Percentiles rank a stretch among this genome's conserved stretches.
These are phyloP conservation scores for Vinca major DNA, from an alignment of 305 asterid genomes.

Conservation along the genomic window DNA sequence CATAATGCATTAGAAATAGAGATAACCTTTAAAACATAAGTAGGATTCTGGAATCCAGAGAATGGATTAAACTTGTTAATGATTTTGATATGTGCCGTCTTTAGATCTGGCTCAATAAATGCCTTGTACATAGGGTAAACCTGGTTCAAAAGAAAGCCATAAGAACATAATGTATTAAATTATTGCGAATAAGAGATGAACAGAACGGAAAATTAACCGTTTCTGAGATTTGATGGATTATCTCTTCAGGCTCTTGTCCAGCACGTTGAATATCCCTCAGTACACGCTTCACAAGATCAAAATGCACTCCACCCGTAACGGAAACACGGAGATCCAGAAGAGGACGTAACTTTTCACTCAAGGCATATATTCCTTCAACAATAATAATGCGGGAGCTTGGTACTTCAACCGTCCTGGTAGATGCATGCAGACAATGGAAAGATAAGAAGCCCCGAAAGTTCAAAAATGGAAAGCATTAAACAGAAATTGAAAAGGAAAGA, in stretches of 20 bases:
- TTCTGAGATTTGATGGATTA: constrained; percentile 94
- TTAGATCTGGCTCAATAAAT: constrained; percentile 90
- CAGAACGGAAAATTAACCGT: constrained; percentile 38
- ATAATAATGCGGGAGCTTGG: constrained; percentile 81
- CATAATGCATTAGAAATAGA: constrained; percentile 18
- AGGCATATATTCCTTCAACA: constrained; percentile 93
- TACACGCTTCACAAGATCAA: constrained; percentile 95
- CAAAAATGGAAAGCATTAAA: neutral
- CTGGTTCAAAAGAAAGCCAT: constrained; percentile 30
- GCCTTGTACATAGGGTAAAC: constrained; percentile 99
- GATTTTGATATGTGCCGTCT: constrained; percentile 94
- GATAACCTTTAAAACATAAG: constrained; percentile 73
- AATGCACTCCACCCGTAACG: constrained; percentile 98
- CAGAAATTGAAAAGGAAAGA: neutral
- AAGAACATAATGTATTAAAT: neutral
- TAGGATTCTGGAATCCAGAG: constrained; percentile 93
- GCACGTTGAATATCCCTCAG: constrained; percentile 95
- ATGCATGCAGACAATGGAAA: neutral
- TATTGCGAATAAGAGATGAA: constrained; percentile 7
- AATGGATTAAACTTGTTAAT: constrained; percentile 92
- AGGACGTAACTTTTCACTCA: constrained; percentile 85
- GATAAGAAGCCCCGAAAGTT: neutral
- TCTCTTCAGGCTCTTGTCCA: constrained; percentile 98
- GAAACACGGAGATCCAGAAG: constrained; percentile 88
- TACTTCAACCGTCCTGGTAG: constrained; percentile 70